Evolutionary conservation across 2,329 filamentous ascomycete genomes (phyloP).

Genomic region (Trichoderma sp.): DNA sequence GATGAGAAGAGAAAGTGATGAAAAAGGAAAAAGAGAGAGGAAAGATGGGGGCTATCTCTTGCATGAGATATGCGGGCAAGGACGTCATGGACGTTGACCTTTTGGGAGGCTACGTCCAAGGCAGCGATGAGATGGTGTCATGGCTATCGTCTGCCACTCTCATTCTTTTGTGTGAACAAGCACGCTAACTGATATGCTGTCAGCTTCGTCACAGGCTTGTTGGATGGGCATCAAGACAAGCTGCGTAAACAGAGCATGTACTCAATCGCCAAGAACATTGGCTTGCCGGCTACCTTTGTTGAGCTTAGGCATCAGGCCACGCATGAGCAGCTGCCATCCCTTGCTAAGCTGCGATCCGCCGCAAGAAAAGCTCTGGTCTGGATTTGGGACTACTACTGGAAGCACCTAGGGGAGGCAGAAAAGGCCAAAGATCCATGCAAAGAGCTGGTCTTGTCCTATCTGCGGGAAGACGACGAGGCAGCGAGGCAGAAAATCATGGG

Average conservation of each 20-base stretch:
- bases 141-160: background rate
- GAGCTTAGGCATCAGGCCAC: conserved; percentile 87
- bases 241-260: conserved; percentile 71
- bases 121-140: conserved; percentile 1
- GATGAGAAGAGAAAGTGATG: background rate
- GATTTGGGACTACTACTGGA: conserved; percentile 92
- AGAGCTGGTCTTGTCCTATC: conserved; percentile 38
- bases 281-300: conserved; percentile 74
- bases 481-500: conserved; percentile 27
- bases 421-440: conserved; percentile 29
- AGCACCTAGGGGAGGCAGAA: conserved; percentile 39
- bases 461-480: conserved; percentile 35
- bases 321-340: conserved; percentile 78
- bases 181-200: conserved; percentile 12
- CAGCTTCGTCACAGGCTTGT: conserved; percentile 76
- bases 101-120: background rate
- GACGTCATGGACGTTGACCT: background rate
- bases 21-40: background rate
- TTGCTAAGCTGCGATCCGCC: conserved; percentile 68
- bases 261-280: conserved; percentile 64
- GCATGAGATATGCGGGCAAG: conserved; percentile 7
- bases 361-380: conserved; percentile 70
- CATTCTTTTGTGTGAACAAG: background rate
- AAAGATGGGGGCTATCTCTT: background rate
- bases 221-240: conserved; percentile 70